phyloP scores from a whole-genome alignment of 2,329 filamentous ascomycete species.

The Aureobasidium namibiae region DNA sequence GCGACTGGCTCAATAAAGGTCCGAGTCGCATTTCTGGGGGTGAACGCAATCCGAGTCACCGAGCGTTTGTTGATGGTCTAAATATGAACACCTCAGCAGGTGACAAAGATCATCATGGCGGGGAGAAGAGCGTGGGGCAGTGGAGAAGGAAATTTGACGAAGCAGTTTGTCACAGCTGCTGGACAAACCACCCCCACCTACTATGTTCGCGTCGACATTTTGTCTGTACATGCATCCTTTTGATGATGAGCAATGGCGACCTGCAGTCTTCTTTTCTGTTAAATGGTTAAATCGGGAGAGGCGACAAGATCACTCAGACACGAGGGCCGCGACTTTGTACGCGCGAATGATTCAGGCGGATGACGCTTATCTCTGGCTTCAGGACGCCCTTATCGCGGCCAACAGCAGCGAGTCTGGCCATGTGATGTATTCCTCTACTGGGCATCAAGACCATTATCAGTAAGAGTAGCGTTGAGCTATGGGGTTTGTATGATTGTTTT shows the following conservation, averaged over 20 bases:
- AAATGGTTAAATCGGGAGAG: background rate
- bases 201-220: background rate
- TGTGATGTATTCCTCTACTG: background rate
- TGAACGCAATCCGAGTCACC: background rate
- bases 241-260: background rate
- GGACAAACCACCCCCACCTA: background rate
- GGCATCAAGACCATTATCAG: constrained; percentile 9
- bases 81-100: background rate
- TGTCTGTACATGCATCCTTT: background rate
- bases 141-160: background rate
- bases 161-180: background rate
- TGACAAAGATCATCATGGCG: constrained; percentile 2
- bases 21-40: background rate
- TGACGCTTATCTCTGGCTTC: constrained; percentile 9
- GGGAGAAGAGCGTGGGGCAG: constrained; percentile 4
- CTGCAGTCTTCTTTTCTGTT: background rate
- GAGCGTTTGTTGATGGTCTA: background rate
- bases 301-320: background rate
- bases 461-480: constrained; percentile 2
- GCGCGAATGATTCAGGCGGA: background rate
- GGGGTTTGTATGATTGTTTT: background rate
- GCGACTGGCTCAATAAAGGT: background rate
- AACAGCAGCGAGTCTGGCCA: constrained; percentile 3
- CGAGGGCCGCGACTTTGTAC: background rate
- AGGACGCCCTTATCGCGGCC: constrained; percentile 11